Evolutionary conservation across 1,284 basidiomycete genomes (phyloP), one percentile per base, ranked within the genome.

Genomic region (Rhodofomes roseus): DNA sequence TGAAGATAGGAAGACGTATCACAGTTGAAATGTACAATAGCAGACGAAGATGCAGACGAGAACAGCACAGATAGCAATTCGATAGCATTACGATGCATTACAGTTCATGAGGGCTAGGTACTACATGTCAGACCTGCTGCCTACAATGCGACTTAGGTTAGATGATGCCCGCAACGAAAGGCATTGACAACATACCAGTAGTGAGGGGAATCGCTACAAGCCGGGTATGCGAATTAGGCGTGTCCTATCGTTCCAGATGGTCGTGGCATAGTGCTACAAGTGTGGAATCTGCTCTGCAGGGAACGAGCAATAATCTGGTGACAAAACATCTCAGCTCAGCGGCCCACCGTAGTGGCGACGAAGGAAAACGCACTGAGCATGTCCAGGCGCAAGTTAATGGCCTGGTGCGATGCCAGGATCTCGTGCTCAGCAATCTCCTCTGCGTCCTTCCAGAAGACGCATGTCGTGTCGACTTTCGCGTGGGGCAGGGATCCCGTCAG

Each of bases 391-490:
- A 52, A 22, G 27, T 34, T 41, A 12, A 50, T 20, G 18, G 52
- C 57, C 57, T 58, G 34, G 31, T 40, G 41, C 11, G 39, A 34
- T 14, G 57, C 57, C 29, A 23, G 40, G 9, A 58, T 54, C 52
- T 58, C 57, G 43, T 58, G 57, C 41, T 58, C 57, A 22, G 52
- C 52, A 14, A 58, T 41, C 40, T 58, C 57, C 34, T 44, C 40
- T 20, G 31, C 37, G 31, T 54, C 41, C 48, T 36, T 46, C 57
- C 57, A 54, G 43, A 36, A 54, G 40, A 58, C 52, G 31, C 22
- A 29, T n/a, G 57, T 52, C 41, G 52, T 58, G 52, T 58, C 57
- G 23, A 54, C 25, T n/a, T 48, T 54, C 14, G 41, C 57, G 31
- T 54, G 31, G 14, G 57, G 57, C 5, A 58, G 11, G 22, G 51